Evolutionary conservation across 805 yeast genomes (phyloP).

Genomic region (Hanseniaspora taiwanica): DNA sequence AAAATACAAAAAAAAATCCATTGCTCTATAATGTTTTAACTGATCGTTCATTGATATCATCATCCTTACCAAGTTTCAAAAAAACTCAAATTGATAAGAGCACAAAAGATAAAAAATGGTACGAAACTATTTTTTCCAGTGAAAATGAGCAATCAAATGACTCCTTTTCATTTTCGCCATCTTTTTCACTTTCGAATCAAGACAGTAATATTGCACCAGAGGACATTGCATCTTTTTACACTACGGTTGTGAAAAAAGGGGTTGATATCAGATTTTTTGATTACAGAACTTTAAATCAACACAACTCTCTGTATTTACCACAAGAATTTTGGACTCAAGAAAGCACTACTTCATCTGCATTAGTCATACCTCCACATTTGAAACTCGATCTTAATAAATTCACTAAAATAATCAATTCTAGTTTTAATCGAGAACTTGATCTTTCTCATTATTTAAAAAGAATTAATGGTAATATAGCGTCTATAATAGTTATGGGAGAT

Average conservation of each 20-base stretch:
- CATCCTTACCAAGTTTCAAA: constrained; percentile 66
- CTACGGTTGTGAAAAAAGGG: constrained; percentile 74
- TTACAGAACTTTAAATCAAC: constrained; percentile 9
- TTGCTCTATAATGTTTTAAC: constrained; percentile 81
- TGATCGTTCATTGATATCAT: constrained; percentile 80
- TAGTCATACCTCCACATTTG: no score
- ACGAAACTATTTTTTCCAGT: constrained; percentile 8
- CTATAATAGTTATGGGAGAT: constrained; percentile 77
- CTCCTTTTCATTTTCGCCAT: no score
- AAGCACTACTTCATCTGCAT: not conserved
- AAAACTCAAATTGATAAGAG: constrained; percentile 8
- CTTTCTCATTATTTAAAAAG: constrained; percentile 53
- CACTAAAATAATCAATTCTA: constrained; percentile 53
- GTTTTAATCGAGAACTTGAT: constrained; percentile 62
- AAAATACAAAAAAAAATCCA: constrained; percentile 45
- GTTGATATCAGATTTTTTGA: constrained; percentile 26
- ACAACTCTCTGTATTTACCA: constrained; percentile 20
- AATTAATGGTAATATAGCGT: constrained; percentile 54
- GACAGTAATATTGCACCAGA: constrained; percentile 10
- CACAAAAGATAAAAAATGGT: constrained; percentile 11
- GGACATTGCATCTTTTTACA: constrained; percentile 22
- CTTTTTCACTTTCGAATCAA: no score
- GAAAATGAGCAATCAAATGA: no score
- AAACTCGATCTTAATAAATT: constrained; percentile 44
- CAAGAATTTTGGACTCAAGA: not conserved